phyloP scores from a whole-genome alignment of 176 grass and related monocot genomes.

The Chrysopogon serrulatus region DNA sequence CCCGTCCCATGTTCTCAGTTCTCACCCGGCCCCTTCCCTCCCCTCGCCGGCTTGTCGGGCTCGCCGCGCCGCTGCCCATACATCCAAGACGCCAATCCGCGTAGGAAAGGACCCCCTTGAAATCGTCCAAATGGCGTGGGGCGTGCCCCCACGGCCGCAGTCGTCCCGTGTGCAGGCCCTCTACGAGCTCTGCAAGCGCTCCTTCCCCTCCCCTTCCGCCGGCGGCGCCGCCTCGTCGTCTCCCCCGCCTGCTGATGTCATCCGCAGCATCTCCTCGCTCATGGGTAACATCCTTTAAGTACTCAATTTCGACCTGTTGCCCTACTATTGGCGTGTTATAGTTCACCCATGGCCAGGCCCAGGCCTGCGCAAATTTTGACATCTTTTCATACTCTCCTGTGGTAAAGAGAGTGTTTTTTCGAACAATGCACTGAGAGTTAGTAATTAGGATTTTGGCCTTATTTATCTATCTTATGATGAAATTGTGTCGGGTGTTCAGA shows the following conservation, averaged over 20 bases:
- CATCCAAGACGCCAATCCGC: neutral
- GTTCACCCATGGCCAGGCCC: neutral
- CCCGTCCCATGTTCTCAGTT: neutral
- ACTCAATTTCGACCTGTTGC: neutral
- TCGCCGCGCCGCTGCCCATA: neutral
- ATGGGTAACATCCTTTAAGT: conserved; percentile 29
- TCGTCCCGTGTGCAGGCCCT: conserved; percentile 55
- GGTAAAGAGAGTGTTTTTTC: neutral
- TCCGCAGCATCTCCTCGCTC: conserved; percentile 48
- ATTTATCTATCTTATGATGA: neutral
- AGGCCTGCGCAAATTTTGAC: neutral
- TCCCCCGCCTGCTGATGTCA: conserved; percentile 26
- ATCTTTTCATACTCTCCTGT: neutral
- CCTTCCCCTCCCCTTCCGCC: conserved; percentile 37
- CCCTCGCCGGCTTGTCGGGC: neutral
- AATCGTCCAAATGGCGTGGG: conserved; percentile 22
- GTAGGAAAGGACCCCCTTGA: neutral
- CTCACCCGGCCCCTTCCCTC: neutral
- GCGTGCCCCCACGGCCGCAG: conserved; percentile 12
- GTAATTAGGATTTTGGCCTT: neutral
- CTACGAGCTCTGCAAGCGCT: conserved; percentile 73
- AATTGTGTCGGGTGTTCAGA: conserved; percentile 49
- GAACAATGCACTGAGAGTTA: neutral
- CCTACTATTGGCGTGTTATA: neutral
- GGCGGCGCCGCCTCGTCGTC: neutral